Evolutionary conservation across 164 flowering plant species (phyloP), one percentile per base, ranked within the genome.

Genomic region (Paratinospora sagittata): DNA sequence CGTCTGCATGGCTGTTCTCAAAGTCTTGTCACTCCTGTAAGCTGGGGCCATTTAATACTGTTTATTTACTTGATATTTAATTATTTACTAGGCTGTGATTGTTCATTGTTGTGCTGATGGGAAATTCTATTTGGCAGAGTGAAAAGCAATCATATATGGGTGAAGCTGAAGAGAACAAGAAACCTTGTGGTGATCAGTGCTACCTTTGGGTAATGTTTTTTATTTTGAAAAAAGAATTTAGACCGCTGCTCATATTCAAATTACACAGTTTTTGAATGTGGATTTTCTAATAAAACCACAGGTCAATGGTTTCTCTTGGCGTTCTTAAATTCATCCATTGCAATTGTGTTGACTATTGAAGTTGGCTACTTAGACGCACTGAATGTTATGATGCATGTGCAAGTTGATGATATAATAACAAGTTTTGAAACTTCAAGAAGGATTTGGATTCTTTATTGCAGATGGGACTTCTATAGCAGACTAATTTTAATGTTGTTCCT

Each of bases 1-100:
- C 98, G 95, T 66, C 81, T 96, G 65, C 99, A 96, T 86, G 98
- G 97, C 27, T 96, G 96, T 81, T 91, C 96, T 41, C 98, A 96
- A 77, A 76, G 67, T 77, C 74, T 90, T 30, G 72, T 90, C 30
- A 72, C 76, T 65, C 89, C 99, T 60, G 99, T 96, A 85, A 88
- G 96, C 8, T 62, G 68, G 39, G 21, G 8, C 57, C n/a, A 17
- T 64, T 34, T 72, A 39, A 39, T 27, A 11, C 67, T 68, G 36
- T 39, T 62, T 63, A 19, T 61, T 49, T 19, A 52, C 74, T 23
- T 70, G 66, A 23, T n/a, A 5, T 55, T 55, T 21, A 58, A 55
- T 19, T 26, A 71, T 24, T 30, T 43, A 43, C 47, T 43, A 43
- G 47, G 12, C 34, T 12, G 14, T 43, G 13, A 43, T 43, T 9